A percentile compares a stretch with the other conserved stretches of the same genome.
Evolutionary conservation across 768 basidiomycete species (phyloP).

Genomic region (Amanita rimosa): DNA sequence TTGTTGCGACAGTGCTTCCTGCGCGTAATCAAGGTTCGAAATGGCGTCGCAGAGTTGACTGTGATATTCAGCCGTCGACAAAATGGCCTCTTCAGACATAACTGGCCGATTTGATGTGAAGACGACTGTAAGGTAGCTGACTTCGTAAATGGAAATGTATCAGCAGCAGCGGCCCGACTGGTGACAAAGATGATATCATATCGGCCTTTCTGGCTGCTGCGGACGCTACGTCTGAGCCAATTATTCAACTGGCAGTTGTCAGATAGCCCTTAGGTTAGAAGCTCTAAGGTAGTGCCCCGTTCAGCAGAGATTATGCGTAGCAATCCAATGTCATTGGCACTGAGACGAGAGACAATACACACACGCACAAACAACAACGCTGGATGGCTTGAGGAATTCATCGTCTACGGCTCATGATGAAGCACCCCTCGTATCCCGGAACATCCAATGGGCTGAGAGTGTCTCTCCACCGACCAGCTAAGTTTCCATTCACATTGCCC

Average conservation of each 20-base stretch:
- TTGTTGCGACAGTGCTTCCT: constrained; percentile 26
- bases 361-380: neutral
- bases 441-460: constrained; percentile 52
- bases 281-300: no score
- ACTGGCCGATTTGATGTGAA: neutral
- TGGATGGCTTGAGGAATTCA: neutral
- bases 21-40: constrained; percentile 27
- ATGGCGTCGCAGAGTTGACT: constrained; percentile 20
- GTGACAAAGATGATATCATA: neutral
- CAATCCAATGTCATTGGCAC: neutral
- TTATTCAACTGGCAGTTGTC: no score
- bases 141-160: neutral
- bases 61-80: constrained; percentile 28
- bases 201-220: no score
- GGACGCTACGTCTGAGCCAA: neutral
- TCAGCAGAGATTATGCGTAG: neutral
- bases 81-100: constrained; percentile 22
- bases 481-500: constrained; percentile 53
- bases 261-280: no score
- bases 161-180: neutral
- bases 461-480: constrained; percentile 85
- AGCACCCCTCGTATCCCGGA: constrained; percentile 80
- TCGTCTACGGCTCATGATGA: constrained; percentile 58
- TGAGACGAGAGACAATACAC: neutral
- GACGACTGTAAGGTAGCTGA: neutral